Evolutionary conservation across 2,329 filamentous ascomycete genomes (phyloP), one percentile per base, ranked within the genome.

Genomic region (Cladosporium cucumerinum): DNA sequence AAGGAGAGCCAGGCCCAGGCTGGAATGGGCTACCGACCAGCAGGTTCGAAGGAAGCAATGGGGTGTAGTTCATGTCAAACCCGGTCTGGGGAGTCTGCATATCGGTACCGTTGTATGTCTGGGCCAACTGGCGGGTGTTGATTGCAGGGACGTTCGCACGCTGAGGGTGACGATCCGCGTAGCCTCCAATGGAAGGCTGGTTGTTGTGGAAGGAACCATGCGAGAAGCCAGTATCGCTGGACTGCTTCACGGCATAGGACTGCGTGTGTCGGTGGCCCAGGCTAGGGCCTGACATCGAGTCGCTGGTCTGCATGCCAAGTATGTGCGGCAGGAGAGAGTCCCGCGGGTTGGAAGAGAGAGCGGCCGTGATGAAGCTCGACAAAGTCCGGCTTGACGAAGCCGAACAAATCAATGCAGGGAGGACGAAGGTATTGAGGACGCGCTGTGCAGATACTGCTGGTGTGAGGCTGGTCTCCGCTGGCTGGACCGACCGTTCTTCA

Each of bases 11-110:
- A 14, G 95, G 93, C 46, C 93, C 95, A 16, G 95, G 93, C 80
- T 98, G 95, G 80, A 98, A 98, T 21, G 95, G 95, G 78, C 93
- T 97, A 57, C 95, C 95, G 59, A 98, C 89, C 28, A 99, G 87
- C 72, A 99, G 84, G 80, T 97, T 92, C 36, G 94, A 98, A 39
- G 95, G 95, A 43, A 99, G 87, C 70, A 99, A 85, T 69, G 95
- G 94, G 12, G 95, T 97, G 79, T 97, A 98, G 80, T 98, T 95
- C 94, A 98, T 97, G 75, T 98, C 95, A 75, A 93, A 96, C 51
- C 86, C 92, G 61, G 92, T 94, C 51, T 91, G 93, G 18, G 95
- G 93, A 26, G 91, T 94, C 70, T 90, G 84, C 86, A 97, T 87
- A 69, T 96, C 93, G 72, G 85, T 86, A 66, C 54, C 68, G 57